A percentile compares a stretch with the other conserved stretches of the same genome.
phyloP scores from a whole-genome alignment of 2,329 filamentous ascomycete genomes.

The Coniosporium tulheliwenetii region DNA sequence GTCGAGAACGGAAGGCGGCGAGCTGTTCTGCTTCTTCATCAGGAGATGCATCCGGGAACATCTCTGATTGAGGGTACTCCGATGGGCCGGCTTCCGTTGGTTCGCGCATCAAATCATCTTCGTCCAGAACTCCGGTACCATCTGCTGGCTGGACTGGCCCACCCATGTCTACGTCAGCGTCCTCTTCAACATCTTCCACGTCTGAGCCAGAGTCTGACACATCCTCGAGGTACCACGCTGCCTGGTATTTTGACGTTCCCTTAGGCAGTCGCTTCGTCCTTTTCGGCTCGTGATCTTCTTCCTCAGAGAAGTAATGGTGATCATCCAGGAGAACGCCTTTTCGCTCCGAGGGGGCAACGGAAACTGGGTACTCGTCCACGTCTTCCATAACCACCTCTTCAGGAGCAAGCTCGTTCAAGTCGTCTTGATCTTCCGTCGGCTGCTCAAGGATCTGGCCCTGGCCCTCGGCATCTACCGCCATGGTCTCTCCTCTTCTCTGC shows the following conservation, averaged over 20 bases:
- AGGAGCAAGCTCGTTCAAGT: conserved; percentile 68
- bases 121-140: conserved; percentile 53
- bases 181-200: conserved; percentile 43
- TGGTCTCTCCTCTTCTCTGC: conserved; percentile 46
- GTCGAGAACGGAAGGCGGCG: conserved; percentile 63
- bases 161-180: conserved; percentile 33
- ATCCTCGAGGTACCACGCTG: conserved; percentile 80
- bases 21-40: conserved; percentile 76
- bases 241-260: conserved; percentile 87
- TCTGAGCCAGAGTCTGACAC: conserved; percentile 78
- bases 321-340: conserved; percentile 91
- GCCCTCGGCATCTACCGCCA: conserved; percentile 47
- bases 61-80: conserved; percentile 86
- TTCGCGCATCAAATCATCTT: conserved; percentile 31
- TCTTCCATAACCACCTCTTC: conserved; percentile 73
- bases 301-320: conserved; percentile 95
- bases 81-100: conserved; percentile 56
- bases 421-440: conserved; percentile 68
- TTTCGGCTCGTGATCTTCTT: conserved; percentile 41
- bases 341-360: conserved; percentile 30
- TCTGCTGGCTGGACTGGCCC: conserved; percentile 56
- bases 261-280: conserved; percentile 64
- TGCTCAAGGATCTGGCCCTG: conserved; percentile 44
- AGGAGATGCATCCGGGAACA: conserved; percentile 65
- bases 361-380: conserved; percentile 32